These are phyloP conservation scores for Bertia moriformis DNA, from an alignment of 2,329 filamentous ascomycete species.

Conservation along the genomic window DNA sequence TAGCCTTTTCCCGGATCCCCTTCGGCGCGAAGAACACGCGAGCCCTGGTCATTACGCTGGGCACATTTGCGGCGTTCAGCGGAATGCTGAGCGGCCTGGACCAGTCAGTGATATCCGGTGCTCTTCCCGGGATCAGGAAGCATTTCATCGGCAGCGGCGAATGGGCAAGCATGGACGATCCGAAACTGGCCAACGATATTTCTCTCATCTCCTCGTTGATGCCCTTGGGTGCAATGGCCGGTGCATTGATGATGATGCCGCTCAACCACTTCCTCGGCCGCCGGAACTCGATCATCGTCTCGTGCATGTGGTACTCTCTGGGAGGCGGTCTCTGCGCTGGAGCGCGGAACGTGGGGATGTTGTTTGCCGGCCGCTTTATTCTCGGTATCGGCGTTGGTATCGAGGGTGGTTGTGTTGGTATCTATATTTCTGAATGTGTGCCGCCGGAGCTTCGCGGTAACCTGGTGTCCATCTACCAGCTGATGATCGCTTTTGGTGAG, in stretches of 20 bases:
- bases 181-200: constrained; percentile 45
- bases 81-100: constrained; percentile 60
- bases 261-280: constrained; percentile 55
- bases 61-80: constrained; percentile 62
- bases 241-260: constrained; percentile 52
- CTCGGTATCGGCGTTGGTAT: constrained; percentile 59
- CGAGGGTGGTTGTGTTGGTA: constrained; percentile 60
- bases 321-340: constrained; percentile 56
- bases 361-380: constrained; percentile 52
- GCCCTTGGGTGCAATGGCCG: constrained; percentile 57
- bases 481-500: constrained; percentile 63
- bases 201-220: constrained; percentile 57
- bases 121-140: no score
- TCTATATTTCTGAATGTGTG: constrained; percentile 59
- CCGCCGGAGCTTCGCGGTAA: constrained; percentile 47
- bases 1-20: no score
- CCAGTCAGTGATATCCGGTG: constrained; percentile 59
- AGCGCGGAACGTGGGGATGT: constrained; percentile 56
- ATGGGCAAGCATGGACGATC: no score
- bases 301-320: constrained; percentile 55
- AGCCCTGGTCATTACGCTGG: constrained; percentile 43
- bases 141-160: no score
- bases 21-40: constrained; percentile 17
- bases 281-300: constrained; percentile 54
- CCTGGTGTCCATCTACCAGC: constrained; percentile 59